Evolutionary conservation across 176 grass and related monocot genomes (phyloP).

Genomic region (Musa troglodytarum): DNA sequence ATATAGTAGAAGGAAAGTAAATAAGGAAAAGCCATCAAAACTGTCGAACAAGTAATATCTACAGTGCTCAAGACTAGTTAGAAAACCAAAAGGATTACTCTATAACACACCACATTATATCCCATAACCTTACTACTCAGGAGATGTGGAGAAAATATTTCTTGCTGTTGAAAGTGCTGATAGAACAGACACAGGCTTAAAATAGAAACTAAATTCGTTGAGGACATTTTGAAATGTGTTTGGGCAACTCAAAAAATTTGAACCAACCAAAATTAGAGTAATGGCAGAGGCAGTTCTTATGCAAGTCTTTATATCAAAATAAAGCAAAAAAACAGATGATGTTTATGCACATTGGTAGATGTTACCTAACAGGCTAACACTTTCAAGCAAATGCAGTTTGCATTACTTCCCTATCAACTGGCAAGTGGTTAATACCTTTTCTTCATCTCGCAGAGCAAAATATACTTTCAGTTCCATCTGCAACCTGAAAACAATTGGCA

Average conservation of each 20-base stretch:
- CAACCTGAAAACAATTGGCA: slow-evolving; percentile 46
- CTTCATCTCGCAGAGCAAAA: slow-evolving; percentile 53
- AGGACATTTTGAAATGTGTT: too few relatives aligned
- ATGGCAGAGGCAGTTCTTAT: neutral
- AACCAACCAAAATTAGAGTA: neutral
- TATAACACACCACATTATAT: too few relatives aligned
- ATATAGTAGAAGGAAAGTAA: too few relatives aligned
- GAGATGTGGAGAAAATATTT: too few relatives aligned
- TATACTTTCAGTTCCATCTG: slow-evolving; percentile 79
- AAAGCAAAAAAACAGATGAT: neutral
- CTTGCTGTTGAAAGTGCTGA: too few relatives aligned
- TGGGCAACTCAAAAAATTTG: neutral
- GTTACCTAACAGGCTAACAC: neutral
- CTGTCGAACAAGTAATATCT: too few relatives aligned
- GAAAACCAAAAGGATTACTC: too few relatives aligned
- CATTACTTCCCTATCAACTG: neutral
- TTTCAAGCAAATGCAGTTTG: neutral
- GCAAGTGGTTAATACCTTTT: slow-evolving; percentile 43
- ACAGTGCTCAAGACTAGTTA: too few relatives aligned
- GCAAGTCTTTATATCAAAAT: neutral
- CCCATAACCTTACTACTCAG: too few relatives aligned
- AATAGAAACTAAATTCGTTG: too few relatives aligned
- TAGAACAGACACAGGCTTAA: too few relatives aligned
- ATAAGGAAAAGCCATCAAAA: too few relatives aligned
- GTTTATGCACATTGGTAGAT: neutral